Evolutionary conservation across 2,329 filamentous ascomycete genomes (phyloP), one percentile per base, ranked within the genome.

Genomic region (Didymella keratinophila): DNA sequence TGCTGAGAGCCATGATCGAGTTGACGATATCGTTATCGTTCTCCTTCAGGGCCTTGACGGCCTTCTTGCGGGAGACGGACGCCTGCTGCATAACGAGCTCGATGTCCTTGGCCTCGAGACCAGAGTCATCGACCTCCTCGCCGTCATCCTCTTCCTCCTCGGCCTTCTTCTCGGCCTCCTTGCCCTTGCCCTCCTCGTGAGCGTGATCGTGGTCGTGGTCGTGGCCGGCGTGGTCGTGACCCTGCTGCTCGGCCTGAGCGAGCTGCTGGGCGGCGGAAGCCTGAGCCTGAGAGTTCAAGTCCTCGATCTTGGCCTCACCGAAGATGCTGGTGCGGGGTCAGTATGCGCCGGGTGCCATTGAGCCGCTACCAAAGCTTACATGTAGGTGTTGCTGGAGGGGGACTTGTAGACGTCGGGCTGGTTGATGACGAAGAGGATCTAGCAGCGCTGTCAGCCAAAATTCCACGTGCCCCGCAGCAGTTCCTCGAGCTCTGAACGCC

Each of bases 11-110:
- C 95, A 99, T 99, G 84, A 99, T 99, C 73, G 95, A 97, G 87
- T 99, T 99, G 85, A 99, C 95, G 83, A 99, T 99, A 79, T 99
- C 95, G 77, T 98, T 97, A 83, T 98, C 94, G 79, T 99, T 99
- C 85, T 98, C 95, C 85, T 93, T 93, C 78, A 99, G 86, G 56
- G 96, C 95, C 84, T 98, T 99, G 84, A 99, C 88, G 62, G 95
- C 95, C 88, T 98, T 98, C 84, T 96, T 97, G 80, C 95, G 88
- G 72, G 92, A 97, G 74, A 99, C 96, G 75, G 85, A 95, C 73
- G 95, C 95, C 83, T 99, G 94, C 72, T 91, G 92, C 92, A 98
- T 97, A 80, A 99, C 95, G 59, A 99, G 87, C 82, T 99, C 95
- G 76, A 99, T 99, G 80, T 99, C 96, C 89, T 99, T 99, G 78